Evolutionary conservation across 2,329 filamentous ascomycete genomes (phyloP).

Genomic region (Colletotrichum lupini): DNA sequence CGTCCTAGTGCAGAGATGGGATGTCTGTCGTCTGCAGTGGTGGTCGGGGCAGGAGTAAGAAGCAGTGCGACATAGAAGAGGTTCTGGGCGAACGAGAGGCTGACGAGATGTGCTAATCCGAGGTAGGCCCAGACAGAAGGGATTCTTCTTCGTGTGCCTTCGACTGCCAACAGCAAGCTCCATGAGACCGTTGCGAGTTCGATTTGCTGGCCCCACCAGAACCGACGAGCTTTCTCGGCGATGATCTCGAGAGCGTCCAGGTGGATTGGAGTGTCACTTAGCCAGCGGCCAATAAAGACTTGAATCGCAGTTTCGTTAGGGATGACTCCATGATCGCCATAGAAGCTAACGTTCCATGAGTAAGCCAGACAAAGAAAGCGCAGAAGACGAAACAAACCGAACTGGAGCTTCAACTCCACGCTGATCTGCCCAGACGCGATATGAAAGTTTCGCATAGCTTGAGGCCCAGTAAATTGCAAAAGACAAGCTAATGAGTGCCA

Average conservation of each 20-base stretch:
- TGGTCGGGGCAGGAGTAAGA: conserved; percentile 63
- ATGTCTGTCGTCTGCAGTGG: conserved; percentile 41
- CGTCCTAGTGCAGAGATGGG: conserved; percentile 44
- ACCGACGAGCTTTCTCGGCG: conserved; percentile 63
- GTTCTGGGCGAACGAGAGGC: conserved; percentile 71
- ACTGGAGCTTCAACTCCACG: conserved; percentile 50
- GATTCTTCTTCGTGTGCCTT: conserved; percentile 68
- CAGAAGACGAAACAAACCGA: conserved; percentile 42
- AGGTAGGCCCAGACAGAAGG: conserved; percentile 67
- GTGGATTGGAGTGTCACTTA: conserved; percentile 63
- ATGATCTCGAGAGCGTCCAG: conserved; percentile 65
- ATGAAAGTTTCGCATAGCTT: conserved; percentile 57
- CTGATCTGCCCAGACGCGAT: conserved; percentile 60
- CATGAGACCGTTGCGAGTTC: conserved; percentile 65
- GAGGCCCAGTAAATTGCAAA: conserved; percentile 56
- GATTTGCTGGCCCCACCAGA: conserved; percentile 73
- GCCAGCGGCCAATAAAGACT: conserved; percentile 60
- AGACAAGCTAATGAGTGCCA: conserved; percentile 58
- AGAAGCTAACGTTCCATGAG: conserved; percentile 36
- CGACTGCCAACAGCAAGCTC: conserved; percentile 67
- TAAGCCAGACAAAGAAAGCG: conserved; percentile 12
- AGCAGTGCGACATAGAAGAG: conserved; percentile 71
- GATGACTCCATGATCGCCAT: conserved; percentile 48
- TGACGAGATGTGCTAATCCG: conserved; percentile 67
- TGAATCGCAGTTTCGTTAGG: conserved; percentile 41